Base-by-base conservation (phyloP, 192 early-diverging fungal species). In the Cetraspora pellucida region DNA sequence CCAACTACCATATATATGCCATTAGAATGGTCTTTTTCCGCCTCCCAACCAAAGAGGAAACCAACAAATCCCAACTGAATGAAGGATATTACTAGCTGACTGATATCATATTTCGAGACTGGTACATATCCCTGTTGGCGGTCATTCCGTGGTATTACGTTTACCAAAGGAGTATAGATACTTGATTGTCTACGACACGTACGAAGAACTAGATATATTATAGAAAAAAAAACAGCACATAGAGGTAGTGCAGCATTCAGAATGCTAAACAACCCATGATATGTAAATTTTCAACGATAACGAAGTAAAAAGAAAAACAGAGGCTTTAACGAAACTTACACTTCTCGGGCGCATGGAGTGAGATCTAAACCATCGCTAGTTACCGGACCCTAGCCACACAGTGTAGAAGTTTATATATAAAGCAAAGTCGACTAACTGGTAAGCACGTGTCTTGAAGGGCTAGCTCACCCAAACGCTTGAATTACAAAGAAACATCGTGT, bases 1-100 rank as follows among this genome's bases (percentile, higher is more conserved):
- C 68, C 74, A 57, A 79, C 43, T 19, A 78, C 68, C 69, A 30
- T 50, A 67, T 46, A 74, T 63, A 72, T 19, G 19, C 77, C 75
- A 49, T 69, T 67, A 21, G 72, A 46, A 71, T 66, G 69, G 58
- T 80, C 49, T n/a, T 72, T 63, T 28, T 77, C 79, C 17, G 72
- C 10, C 21, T 63, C 13, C 74, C 74, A 76, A 25, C 74, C 74
- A 11, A 76, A 65, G 16, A 76, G 59, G 25, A 76, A 76, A 19
- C 74, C 63, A 27, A 76, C 64, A 43, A 76, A 76, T 17, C 61
- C 74, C 8, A 76, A 27, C 19, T 76, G 74, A 54, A 76, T 30
- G 21, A 76, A 76, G 30, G 74, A 76, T 66, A 76, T 76, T 0
- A 76, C 37, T 44, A 76, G n/a, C 54, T 76, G 74, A 23, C 47